These are phyloP conservation scores for Kazachstania kunashirensis DNA, from an alignment of 805 yeast species.

Conservation along the genomic window DNA sequence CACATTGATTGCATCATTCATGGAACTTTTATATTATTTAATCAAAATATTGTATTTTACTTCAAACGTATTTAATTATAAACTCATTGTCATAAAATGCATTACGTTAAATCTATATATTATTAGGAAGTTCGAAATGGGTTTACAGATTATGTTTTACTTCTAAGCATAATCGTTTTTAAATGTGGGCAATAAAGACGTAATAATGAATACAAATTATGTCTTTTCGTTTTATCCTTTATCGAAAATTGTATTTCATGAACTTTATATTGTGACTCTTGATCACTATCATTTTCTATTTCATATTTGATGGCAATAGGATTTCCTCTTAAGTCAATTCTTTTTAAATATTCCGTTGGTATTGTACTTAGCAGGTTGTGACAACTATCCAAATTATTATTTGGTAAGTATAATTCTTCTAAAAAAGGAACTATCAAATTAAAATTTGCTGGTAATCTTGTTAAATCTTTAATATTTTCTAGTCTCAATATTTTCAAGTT, in stretches of 20 bases:
- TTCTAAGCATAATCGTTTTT: constrained; percentile 1
- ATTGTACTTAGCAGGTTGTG: constrained; percentile 10
- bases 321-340: constrained; percentile 4
- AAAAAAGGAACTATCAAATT: constrained; percentile 11
- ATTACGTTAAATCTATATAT: too few relatives aligned
- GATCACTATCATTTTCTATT: too few relatives aligned
- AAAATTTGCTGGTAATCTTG: constrained; percentile 8
- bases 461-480: constrained; percentile 10
- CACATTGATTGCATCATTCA: too few relatives aligned
- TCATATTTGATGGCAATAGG: constrained; percentile 4
- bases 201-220: constrained; percentile 2
- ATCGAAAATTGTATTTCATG: not conserved
- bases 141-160: too few relatives aligned
- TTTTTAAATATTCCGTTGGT: constrained; percentile 5
- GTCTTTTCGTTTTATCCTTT: not conserved
- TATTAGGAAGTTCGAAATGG: too few relatives aligned
- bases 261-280: too few relatives aligned
- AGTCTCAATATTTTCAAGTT: constrained; percentile 9
- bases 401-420: constrained; percentile 14
- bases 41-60: too few relatives aligned
- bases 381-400: constrained; percentile 14
- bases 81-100: too few relatives aligned
- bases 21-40: too few relatives aligned
- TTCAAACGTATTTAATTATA: too few relatives aligned
- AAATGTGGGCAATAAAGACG: not conserved